Conservation (phyloP, 495 filamentous ascomycete genomes). For the Trichocladium antarcticum region DNA sequence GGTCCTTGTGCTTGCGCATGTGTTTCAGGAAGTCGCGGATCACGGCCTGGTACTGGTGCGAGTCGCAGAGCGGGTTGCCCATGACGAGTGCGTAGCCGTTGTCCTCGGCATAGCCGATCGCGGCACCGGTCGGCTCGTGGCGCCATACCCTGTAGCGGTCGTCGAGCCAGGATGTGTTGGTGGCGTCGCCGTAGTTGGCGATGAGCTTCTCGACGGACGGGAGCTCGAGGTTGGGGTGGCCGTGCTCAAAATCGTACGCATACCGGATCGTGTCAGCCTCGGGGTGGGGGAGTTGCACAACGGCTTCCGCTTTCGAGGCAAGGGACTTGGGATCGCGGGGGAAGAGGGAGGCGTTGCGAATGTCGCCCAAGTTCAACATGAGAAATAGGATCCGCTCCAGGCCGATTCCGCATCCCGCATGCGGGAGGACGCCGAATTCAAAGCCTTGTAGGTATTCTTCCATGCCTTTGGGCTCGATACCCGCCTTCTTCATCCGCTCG, state of each 20-base stretch:
- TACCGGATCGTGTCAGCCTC: slow-evolving; percentile 63
- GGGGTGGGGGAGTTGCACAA: slow-evolving; percentile 55
- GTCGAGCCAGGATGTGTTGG: slow-evolving; percentile 80
- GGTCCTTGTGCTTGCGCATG: slow-evolving; percentile 55
- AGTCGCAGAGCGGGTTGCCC: slow-evolving; percentile 69
- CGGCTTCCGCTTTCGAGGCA: slow-evolving; percentile 40
- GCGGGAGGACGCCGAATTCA: slow-evolving; percentile 77
- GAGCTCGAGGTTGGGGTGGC: slow-evolving; percentile 38
- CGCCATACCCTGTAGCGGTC: slow-evolving; percentile 75
- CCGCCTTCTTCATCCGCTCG: slow-evolving; percentile 61
- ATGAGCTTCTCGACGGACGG: slow-evolving; percentile 71
- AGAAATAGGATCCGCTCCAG: slow-evolving; percentile 81
- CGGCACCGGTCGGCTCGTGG: slow-evolving; percentile 62
- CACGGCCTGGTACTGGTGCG: slow-evolving; percentile 55
- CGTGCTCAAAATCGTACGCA: slow-evolving; percentile 33
- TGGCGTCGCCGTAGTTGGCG: slow-evolving; percentile 81
- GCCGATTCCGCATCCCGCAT: slow-evolving; percentile 83
- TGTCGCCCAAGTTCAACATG: slow-evolving; percentile 73
- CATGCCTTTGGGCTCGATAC: slow-evolving; percentile 64
- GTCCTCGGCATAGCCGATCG: slow-evolving; percentile 63
- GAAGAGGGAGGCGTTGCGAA: slow-evolving; percentile 75
- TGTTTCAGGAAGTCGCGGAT: slow-evolving; percentile 61
- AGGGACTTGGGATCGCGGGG: slow-evolving; percentile 73
- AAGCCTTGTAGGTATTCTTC: slow-evolving; percentile 84
- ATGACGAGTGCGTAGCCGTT: slow-evolving; percentile 65